These are phyloP conservation scores for Physcomitrium patens DNA, from an alignment of 225 moss, liverwort and hornwort species.

Conservation along the genomic window DNA sequence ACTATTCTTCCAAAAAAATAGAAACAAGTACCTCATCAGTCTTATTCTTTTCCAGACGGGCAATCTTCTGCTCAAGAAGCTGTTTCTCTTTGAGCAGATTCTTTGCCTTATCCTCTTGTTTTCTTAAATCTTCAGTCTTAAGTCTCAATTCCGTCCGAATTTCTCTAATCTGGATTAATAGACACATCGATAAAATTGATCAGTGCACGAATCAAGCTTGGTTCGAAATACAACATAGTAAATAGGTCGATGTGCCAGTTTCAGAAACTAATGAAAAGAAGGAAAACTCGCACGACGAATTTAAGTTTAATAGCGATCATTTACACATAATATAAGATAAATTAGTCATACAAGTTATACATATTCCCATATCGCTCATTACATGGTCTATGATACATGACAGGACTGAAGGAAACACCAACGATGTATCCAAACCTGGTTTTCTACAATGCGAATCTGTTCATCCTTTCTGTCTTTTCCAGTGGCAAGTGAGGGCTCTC, in stretches of 20 bases:
- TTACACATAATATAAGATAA: neutral
- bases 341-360: neutral
- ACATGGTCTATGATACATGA: neutral
- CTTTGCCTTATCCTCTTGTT: conserved; percentile 70
- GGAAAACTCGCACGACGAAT: neutral
- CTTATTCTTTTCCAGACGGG: conserved; percentile 80
- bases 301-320: neutral
- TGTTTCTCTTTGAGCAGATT: conserved; percentile 81
- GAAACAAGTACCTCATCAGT: conserved; percentile 67
- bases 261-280: neutral
- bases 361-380: neutral
- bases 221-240: neutral
- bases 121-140: conserved; percentile 84
- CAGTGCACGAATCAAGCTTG: conserved; percentile 10
- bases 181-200: conserved; percentile 8
- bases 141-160: conserved; percentile 65
- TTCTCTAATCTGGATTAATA: conserved; percentile 66
- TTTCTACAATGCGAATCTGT: conserved; percentile 77
- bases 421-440: conserved; percentile 49
- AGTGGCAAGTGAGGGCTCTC: conserved; percentile 71
- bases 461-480: conserved; percentile 72
- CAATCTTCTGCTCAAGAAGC: conserved; percentile 89
- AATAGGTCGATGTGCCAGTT: neutral
- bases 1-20: conserved; percentile 10
- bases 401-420: conserved; percentile 1